phyloP scores from a whole-genome alignment of 2,329 filamentous ascomycete species.

The Talaromyces sp. region DNA sequence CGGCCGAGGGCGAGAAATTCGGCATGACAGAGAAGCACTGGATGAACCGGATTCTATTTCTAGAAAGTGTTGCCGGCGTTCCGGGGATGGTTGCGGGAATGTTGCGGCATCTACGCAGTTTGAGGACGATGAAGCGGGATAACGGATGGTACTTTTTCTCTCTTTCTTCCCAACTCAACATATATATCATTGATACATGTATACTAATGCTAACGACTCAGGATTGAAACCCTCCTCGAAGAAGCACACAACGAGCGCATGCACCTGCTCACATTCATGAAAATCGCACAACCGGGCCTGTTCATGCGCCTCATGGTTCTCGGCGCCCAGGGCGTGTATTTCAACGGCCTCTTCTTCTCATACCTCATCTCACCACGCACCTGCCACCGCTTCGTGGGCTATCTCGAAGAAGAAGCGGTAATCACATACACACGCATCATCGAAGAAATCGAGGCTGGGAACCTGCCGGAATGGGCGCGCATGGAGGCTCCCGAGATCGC shows the following conservation, averaged over 20 bases:
- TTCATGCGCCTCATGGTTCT: constrained; percentile 94
- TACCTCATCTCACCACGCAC: constrained; percentile 84
- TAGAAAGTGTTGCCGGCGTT: constrained; percentile 91
- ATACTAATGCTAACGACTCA: constrained; percentile 20
- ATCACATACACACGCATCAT: constrained; percentile 91
- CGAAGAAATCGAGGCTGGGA: constrained; percentile 78
- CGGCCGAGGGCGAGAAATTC: constrained; percentile 54
- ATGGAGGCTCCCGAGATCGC: constrained; percentile 84
- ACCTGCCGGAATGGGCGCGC: constrained; percentile 73
- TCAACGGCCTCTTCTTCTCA: constrained; percentile 85
- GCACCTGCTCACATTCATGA: constrained; percentile 89
- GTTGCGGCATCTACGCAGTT: constrained; percentile 79
- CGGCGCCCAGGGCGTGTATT: constrained; percentile 91
- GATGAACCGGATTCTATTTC: constrained; percentile 83
- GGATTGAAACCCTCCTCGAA: constrained; percentile 88
- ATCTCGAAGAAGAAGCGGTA: constrained; percentile 95
- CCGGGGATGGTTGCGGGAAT: constrained; percentile 97
- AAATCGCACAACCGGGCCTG: constrained; percentile 77
- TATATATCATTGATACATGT: neutral
- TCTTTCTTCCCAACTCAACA: neutral
- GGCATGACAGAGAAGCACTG: constrained; percentile 80
- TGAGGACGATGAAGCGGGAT: constrained; percentile 82
- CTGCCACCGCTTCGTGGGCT: constrained; percentile 92
- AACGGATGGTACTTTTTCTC: constrained; percentile 66
- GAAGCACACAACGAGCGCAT: constrained; percentile 92